These are phyloP conservation scores for Fusarium sp. DNA, from an alignment of 2,329 filamentous ascomycete species.

Conservation along the genomic window DNA sequence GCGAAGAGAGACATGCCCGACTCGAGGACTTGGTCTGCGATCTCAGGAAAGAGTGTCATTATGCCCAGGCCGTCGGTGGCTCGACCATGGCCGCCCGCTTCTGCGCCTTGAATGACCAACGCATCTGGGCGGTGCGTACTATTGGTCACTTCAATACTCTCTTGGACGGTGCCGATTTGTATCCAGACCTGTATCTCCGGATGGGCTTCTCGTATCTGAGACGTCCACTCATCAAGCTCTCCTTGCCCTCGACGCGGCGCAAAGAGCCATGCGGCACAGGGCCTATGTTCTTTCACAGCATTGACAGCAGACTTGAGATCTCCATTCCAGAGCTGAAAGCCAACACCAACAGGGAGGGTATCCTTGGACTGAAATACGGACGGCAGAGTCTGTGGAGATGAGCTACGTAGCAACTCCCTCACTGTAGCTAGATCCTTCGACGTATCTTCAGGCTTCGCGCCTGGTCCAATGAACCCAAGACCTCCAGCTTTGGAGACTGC, in stretches of 20 bases:
- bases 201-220: conserved; percentile 51
- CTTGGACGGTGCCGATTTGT: conserved; percentile 59
- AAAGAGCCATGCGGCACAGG: conserved; percentile 58
- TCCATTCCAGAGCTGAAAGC: conserved; percentile 55
- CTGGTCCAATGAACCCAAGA: conserved; percentile 61
- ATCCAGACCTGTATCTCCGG: conserved; percentile 60
- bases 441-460: conserved; percentile 46
- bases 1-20: conserved; percentile 57
- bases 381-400: not conserved
- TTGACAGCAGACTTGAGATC: conserved; percentile 46
- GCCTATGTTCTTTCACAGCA: conserved; percentile 44
- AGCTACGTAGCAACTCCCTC: conserved; percentile 33
- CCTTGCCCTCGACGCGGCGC: conserved; percentile 46
- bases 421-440: conserved; percentile 45
- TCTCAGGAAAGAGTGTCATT: conserved; percentile 60
- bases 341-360: conserved; percentile 56
- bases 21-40: conserved; percentile 51
- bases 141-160: conserved; percentile 55
- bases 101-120: conserved; percentile 61
- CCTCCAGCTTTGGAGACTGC: conserved; percentile 77
- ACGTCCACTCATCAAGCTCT: conserved; percentile 56
- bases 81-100: conserved; percentile 64
- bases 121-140: conserved; percentile 54
- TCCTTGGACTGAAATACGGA: conserved; percentile 10
- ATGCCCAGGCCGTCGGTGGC: conserved; percentile 55